Evolutionary conservation across 208 protist species (phyloP).

Genomic region (Strigomonas culicis): DNA sequence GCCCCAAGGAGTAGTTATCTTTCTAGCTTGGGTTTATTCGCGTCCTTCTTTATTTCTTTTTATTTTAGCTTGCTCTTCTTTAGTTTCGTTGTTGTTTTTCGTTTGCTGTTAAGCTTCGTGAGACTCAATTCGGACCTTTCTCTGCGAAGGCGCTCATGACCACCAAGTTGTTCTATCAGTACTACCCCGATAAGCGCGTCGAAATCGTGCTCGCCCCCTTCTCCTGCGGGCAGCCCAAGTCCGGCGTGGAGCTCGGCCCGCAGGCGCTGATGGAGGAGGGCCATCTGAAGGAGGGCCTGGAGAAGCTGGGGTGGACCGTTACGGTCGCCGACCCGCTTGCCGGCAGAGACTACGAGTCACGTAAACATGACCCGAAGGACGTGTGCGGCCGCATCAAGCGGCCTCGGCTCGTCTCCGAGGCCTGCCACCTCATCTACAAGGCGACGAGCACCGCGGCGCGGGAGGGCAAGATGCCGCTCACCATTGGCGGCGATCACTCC

Average conservation of each 20-base stretch:
- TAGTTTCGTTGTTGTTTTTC: too few relatives aligned
- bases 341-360: conserved; percentile 26
- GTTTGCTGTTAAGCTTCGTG: too few relatives aligned
- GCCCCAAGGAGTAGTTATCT: neutral
- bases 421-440: conserved; percentile 34
- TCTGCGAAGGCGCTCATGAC: neutral
- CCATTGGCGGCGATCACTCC: conserved; percentile 39
- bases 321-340: conserved; percentile 27
- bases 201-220: conserved; percentile 45
- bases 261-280: conserved; percentile 35
- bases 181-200: conserved; percentile 38
- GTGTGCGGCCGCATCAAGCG: conserved; percentile 26
- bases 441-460: conserved; percentile 32
- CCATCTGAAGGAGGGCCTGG: conserved; percentile 29
- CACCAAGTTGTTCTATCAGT: conserved; percentile 28
- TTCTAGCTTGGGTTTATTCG: neutral
- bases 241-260: conserved; percentile 40
- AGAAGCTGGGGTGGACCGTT: conserved; percentile 34
- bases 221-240: conserved; percentile 38
- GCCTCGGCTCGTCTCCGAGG: conserved; percentile 28
- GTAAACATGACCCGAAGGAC: conserved; percentile 24
- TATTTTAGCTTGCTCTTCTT: too few relatives aligned
- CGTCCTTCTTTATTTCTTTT: conserved; percentile 8
- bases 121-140: too few relatives aligned
- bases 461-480: conserved; percentile 36